Evolutionary conservation across 495 filamentous ascomycete genomes (phyloP), one percentile per base, ranked within the genome.

Genomic region (Aspergillus coremiiformis): DNA sequence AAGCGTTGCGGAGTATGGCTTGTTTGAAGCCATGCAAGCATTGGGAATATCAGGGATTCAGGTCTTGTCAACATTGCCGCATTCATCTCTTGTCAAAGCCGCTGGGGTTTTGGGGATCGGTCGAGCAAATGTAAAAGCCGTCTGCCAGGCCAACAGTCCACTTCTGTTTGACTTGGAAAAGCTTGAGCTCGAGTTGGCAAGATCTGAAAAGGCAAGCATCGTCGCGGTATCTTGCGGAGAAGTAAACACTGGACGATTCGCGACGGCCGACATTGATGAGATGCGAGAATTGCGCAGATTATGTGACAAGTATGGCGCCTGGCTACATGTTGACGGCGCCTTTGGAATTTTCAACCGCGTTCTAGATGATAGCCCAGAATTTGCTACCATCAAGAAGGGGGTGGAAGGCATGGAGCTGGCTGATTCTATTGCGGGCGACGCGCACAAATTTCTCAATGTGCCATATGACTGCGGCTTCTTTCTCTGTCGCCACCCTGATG

Each of bases 381-480:
- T 86, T 60, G 59, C 69, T 1, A 53, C 64, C 0, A 74, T 92
- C 23, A 76, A 66, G 23, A 60, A 71, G 8, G 76, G 74, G 5
- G 76, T 72, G 2, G 77, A 78, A 7, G 88, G 87, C 2, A 61
- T 95, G n/a, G 87, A 95, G 50, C 71, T 91, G 14, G 89, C 84
- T 2, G 90, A 97, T 62, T 94, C 88, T 29, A 86, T 97, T 29
- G 80, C 86, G 0, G 85, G 85, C 0, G 92, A 97, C 58, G 87
- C 78, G 2, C 92, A 97, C 64, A 96, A 96, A 61, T 68, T 96
- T 5, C 76, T 97, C n/a, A 96, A 96, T 56, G 90, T 95, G 72
- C 91, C 92, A 4, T 97, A 97, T 54, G 92, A 97, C 65, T 90
- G 82, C 56, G 92, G 92, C 12, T 87, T 96, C 66, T 95, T 94